Base-by-base conservation (phyloP, 2,329 filamentous ascomycete species). In the Graphium sp. region DNA sequence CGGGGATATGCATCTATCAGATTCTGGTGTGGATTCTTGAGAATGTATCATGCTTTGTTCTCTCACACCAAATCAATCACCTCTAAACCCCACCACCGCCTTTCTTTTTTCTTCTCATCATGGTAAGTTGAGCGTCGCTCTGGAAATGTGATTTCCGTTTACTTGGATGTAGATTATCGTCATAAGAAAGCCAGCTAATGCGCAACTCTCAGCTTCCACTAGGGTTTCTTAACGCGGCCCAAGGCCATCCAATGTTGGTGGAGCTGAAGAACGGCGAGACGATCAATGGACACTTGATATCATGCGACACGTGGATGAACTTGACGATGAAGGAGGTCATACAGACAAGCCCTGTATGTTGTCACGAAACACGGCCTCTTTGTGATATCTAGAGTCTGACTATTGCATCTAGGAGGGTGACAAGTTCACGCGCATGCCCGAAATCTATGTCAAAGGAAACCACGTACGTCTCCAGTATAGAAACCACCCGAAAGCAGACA, bases 291-390 rank as follows among this genome's bases (percentile, higher is more conserved):
- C 84, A 94, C 48, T 64, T 98, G 34, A 79, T 94, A 52, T 83
- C 78, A 53, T 98, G 87, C 72, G 89, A 98, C 53, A 98, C 87
- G 27, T 98, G 89, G 84, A 98, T 98, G 89, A 98, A 98, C 58
- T 61, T 98, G 42, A 95, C 87, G 3, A 58, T 98, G 40, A 92
- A 89, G 54, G 89, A 95, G 53, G 91, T 98, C 14, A 82, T 95
- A 20, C 87, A 95, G 56, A 95, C 89, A 12, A 93, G 79, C 48
- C 75, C 87, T 15, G 73, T 78, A 55, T 29, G 62, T n/a, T n/a
- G n/a, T n/a, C n/a, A 41, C 13, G 18, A 4, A 13, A 7, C 7
- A 22, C 15, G 7, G 22, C 16, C 17, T 9, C 14, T 18, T 26
- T 21, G 22, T 21, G 22, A 10, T 7, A 18, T 5, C 21, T 22